phyloP scores from a whole-genome alignment of 495 filamentous ascomycete genomes.

The Bombardia bombarda region DNA sequence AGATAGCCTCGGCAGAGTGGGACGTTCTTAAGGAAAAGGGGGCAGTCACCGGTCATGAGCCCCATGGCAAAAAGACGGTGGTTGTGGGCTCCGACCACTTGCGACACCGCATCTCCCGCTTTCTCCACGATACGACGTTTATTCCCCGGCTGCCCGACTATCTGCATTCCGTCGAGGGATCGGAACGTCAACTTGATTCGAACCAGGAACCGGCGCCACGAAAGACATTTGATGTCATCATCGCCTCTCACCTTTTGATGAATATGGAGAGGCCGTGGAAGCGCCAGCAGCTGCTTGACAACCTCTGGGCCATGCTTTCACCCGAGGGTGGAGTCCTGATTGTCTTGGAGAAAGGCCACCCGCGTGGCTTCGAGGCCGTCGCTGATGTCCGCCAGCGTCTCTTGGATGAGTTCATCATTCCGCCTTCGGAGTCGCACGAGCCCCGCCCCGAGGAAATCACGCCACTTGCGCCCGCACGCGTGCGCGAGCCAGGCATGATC shows the following conservation, averaged over 20 bases:
- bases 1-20: slow-evolving; percentile 74
- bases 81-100: slow-evolving; percentile 45
- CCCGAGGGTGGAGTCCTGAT: slow-evolving; percentile 82
- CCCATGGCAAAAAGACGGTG: slow-evolving; percentile 42
- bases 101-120: slow-evolving; percentile 62
- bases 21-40: slow-evolving; percentile 51
- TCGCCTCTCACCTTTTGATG: slow-evolving; percentile 78
- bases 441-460: slow-evolving; percentile 21
- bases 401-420: slow-evolving; percentile 65
- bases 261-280: slow-evolving; percentile 60
- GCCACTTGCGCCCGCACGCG: slow-evolving; percentile 20
- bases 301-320: slow-evolving; percentile 79
- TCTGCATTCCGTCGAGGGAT: slow-evolving; percentile 46
- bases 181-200: slow-evolving; percentile 34
- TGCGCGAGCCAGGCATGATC: slow-evolving; percentile 73
- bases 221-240: slow-evolving; percentile 82
- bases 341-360: slow-evolving; percentile 83
- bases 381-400: slow-evolving; percentile 73
- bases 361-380: slow-evolving; percentile 85
- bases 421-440: slow-evolving; percentile 48
- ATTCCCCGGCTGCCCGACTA: slow-evolving; percentile 90
- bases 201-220: slow-evolving; percentile 39
- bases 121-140: slow-evolving; percentile 86
- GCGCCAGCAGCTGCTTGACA: slow-evolving; percentile 70
- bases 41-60: slow-evolving; percentile 21